Conservation (phyloP, 2,329 filamentous ascomycete species). For the Pyrenochaeta sp. region DNA sequence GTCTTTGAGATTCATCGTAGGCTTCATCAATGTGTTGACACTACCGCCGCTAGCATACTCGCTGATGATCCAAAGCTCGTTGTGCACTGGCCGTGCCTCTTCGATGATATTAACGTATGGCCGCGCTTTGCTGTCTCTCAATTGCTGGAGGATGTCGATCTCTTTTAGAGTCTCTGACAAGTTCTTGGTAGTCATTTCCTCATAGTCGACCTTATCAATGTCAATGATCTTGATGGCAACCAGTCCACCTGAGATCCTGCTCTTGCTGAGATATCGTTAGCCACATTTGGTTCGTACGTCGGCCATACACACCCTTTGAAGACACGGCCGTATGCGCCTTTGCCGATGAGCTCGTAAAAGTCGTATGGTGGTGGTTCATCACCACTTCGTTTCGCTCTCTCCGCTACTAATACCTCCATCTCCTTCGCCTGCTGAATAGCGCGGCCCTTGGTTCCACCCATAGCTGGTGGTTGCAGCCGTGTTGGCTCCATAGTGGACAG, state of each 20-base stretch:
- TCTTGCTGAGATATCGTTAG: slow-evolving; percentile 44
- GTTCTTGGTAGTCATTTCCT: slow-evolving; percentile 51
- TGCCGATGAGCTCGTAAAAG: slow-evolving; percentile 77
- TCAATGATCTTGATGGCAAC: slow-evolving; percentile 86
- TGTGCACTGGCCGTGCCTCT: slow-evolving; percentile 78
- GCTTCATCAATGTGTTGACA: slow-evolving; percentile 71
- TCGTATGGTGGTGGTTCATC: slow-evolving; percentile 71
- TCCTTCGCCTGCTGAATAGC: slow-evolving; percentile 74
- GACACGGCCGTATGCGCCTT: slow-evolving; percentile 77
- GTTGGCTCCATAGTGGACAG: slow-evolving; percentile 40
- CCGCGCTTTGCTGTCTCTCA: slow-evolving; percentile 76
- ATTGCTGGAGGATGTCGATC: slow-evolving; percentile 72
- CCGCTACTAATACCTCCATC: slow-evolving; percentile 71
- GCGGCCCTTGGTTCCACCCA: slow-evolving; percentile 61
- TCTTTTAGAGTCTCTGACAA: slow-evolving; percentile 66
- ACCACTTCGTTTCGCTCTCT: slow-evolving; percentile 67
- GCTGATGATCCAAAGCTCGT: slow-evolving; percentile 87
- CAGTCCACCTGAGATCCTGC: slow-evolving; percentile 56
- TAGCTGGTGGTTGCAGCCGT: slow-evolving; percentile 38
- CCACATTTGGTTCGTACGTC: not conserved
- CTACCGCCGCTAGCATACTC: slow-evolving; percentile 88
- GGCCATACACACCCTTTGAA: slow-evolving; percentile 66
- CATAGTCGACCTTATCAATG: slow-evolving; percentile 76
- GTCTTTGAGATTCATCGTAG: slow-evolving; percentile 37
- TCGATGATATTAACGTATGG: slow-evolving; percentile 88